These are phyloP conservation scores for Zangia roseola DNA, from an alignment of 768 basidiomycete genomes.

Conservation along the genomic window DNA sequence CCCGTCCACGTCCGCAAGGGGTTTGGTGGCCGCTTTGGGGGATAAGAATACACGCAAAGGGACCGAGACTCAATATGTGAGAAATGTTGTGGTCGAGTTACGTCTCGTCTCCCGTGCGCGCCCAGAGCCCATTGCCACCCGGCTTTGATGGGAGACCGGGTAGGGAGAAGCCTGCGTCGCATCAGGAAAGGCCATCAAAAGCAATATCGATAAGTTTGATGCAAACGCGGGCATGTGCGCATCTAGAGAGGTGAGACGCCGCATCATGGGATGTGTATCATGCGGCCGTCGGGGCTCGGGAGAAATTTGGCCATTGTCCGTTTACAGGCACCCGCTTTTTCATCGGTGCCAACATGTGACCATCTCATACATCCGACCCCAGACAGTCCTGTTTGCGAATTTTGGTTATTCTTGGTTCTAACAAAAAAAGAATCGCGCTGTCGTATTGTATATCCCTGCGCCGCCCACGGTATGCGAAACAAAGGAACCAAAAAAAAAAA, in stretches of 20 bases:
- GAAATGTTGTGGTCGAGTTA: too few species aligned
- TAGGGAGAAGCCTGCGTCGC: too few species aligned
- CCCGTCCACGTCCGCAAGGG: conserved; percentile 9
- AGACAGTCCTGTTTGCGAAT: conserved; percentile 15
- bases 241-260: conserved; percentile 18
- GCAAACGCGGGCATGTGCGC: conserved; percentile 2
- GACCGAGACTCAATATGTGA: too few species aligned
- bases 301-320: background rate
- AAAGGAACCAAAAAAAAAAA: conserved; percentile 16
- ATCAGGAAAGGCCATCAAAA: too few species aligned
- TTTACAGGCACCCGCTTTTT: conserved; percentile 14
- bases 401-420: conserved; percentile 2
- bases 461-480: conserved; percentile 13
- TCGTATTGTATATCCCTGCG: conserved; percentile 31
- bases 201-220: too few species aligned
- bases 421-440: conserved; percentile 13
- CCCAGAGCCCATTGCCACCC: too few species aligned
- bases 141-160: too few species aligned
- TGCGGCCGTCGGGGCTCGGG: background rate
- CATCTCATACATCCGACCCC: conserved; percentile 3
- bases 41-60: too few species aligned
- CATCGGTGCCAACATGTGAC: too few species aligned
- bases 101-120: too few species aligned
- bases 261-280: background rate
- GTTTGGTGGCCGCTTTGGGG: conserved; percentile 1